Percentiles rank a stretch among this genome's conserved stretches.
Conservation (phyloP, 768 basidiomycete species). For the Filobasidium wieringae region DNA sequence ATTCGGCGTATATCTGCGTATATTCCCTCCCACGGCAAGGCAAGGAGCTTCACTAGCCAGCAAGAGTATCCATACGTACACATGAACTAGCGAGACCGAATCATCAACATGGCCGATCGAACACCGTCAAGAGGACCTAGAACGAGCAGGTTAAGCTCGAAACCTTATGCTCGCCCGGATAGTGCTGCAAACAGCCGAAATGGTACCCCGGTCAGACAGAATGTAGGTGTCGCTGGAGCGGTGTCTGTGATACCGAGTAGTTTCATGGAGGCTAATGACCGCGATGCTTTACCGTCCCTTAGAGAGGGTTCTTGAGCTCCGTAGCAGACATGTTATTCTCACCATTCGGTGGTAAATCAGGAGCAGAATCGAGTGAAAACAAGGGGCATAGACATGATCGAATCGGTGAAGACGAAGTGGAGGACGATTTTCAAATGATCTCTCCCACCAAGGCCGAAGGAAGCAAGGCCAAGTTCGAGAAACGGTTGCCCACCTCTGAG, state of each 20-base stretch:
- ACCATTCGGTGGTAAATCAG: not conserved
- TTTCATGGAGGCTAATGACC: not conserved
- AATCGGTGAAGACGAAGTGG: too few relatives aligned
- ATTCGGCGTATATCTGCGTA: too few relatives aligned
- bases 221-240: not conserved
- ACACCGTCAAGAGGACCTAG: not conserved
- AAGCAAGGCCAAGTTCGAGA: not conserved
- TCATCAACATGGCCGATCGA: not conserved
- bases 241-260: not conserved
- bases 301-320: not conserved
- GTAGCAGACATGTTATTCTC: not conserved
- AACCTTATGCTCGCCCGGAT: not conserved
- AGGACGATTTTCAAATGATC: too few relatives aligned
- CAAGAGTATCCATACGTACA: too few relatives aligned
- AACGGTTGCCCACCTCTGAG: not conserved
- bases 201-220: not conserved
- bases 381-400: too few relatives aligned
- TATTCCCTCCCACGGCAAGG: too few relatives aligned
- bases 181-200: not conserved
- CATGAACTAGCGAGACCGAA: too few relatives aligned
- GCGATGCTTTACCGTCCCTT: too few relatives aligned
- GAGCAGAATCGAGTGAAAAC: too few relatives aligned
- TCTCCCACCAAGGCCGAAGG: not conserved
- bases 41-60: too few relatives aligned
- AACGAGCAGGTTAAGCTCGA: not conserved